Percentiles rank a stretch among this genome's conserved stretches.
phyloP scores from a whole-genome alignment of 1,284 basidiomycete genomes.

The Marasmius tenuissimus region DNA sequence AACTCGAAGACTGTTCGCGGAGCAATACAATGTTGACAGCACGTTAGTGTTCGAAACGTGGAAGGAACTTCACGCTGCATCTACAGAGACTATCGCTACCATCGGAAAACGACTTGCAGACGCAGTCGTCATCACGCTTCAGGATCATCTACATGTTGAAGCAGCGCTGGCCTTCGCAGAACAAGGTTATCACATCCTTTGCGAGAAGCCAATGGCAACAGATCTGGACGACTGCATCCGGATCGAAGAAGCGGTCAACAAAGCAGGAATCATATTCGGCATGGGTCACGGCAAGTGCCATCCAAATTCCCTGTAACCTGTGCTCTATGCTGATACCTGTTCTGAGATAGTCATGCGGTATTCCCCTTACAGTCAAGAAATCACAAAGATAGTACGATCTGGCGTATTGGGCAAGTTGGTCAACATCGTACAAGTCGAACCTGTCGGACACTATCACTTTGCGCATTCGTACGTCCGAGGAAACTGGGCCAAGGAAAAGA shows the following conservation, averaged over 20 bases:
- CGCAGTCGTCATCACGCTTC: constrained; percentile 76
- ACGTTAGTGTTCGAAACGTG: constrained; percentile 73
- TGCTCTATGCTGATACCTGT: not conserved
- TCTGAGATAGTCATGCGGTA: constrained; percentile 72
- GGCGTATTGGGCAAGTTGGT: constrained; percentile 73
- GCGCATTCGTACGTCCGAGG: constrained; percentile 86
- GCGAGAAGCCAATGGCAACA: constrained; percentile 91
- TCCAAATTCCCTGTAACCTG: not conserved
- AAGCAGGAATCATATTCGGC: constrained; percentile 74
- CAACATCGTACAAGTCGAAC: constrained; percentile 78
- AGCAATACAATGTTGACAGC: constrained; percentile 56
- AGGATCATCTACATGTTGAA: constrained; percentile 76
- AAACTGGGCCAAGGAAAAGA: constrained; percentile 71
- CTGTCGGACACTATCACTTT: constrained; percentile 80
- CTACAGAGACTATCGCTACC: constrained; percentile 60
- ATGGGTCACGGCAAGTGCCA: constrained; percentile 71
- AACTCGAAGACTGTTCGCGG: constrained; percentile 59
- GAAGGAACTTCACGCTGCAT: constrained; percentile 68
- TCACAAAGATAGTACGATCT: constrained; percentile 71
- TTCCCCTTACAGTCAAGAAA: constrained; percentile 75
- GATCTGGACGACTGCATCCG: constrained; percentile 67
- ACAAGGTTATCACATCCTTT: constrained; percentile 84
- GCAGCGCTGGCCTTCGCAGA: constrained; percentile 72
- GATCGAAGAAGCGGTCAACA: constrained; percentile 72
- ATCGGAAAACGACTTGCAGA: constrained; percentile 73